Conservation (phyloP, 73 alveolate genomes). For the Effrenium voratum region DNA sequence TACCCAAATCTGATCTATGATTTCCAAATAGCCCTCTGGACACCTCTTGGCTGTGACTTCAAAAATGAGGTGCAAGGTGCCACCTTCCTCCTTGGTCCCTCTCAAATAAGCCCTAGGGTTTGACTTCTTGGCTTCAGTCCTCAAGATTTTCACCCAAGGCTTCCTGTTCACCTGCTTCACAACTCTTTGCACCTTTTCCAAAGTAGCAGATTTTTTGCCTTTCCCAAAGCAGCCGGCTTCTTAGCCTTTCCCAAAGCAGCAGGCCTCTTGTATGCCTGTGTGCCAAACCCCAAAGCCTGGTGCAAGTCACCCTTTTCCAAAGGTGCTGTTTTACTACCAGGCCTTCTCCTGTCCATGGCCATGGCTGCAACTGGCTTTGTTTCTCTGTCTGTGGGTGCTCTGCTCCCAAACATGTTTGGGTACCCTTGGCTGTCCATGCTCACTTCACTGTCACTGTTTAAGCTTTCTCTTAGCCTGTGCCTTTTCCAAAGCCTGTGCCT, state of each 20-base stretch:
- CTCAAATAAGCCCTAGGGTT: not conserved
- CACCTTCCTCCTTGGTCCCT: not conserved
- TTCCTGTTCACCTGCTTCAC: not conserved
- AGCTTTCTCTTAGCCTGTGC: not conserved
- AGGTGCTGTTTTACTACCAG: not conserved
- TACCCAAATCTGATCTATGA: constrained; percentile 7
- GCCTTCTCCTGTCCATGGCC: constrained; percentile 13
- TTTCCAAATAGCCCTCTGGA: not conserved
- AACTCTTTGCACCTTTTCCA: not conserved
- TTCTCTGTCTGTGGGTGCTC: not conserved
- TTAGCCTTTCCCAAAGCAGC: not conserved
- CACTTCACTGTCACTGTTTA: not conserved
- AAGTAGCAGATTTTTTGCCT: not conserved
- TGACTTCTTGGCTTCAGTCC: no score
- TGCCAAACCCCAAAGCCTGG: not conserved
- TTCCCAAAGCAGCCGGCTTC: constrained; percentile 28
- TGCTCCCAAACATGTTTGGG: constrained; percentile 7
- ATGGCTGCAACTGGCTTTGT: not conserved
- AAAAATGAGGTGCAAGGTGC: not conserved
- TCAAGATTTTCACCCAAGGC: not conserved
- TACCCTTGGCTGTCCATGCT: constrained; percentile 13
- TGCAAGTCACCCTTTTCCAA: constrained; percentile 3
- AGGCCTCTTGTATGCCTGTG: not conserved
- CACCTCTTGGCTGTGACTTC: not conserved
- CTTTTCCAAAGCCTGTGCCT: not conserved